These are phyloP conservation scores for Mortierella sp. DNA, from an alignment of 371 early-diverging fungal species.

Conservation along the genomic window DNA sequence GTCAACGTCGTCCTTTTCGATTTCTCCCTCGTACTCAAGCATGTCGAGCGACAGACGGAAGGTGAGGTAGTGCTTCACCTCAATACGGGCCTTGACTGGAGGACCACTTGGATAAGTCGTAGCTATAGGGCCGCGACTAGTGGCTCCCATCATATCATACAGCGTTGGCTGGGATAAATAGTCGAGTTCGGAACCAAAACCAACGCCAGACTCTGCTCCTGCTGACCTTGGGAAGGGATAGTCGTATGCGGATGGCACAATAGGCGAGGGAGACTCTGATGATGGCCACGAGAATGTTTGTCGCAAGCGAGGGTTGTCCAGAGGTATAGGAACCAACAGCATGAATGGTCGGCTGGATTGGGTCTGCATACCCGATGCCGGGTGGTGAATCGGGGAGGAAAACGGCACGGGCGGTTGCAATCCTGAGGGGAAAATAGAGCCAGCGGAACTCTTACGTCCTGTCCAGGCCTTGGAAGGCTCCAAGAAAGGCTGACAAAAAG, in stretches of 20 bases:
- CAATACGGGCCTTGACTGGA: conserved; percentile 29
- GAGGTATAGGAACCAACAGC: conserved; percentile 37
- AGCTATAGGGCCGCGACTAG: background rate
- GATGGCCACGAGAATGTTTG: conserved; percentile 46
- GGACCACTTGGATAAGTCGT: background rate
- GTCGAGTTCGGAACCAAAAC: background rate
- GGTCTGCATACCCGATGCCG: background rate
- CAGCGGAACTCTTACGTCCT: background rate
- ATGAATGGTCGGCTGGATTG: conserved; percentile 30
- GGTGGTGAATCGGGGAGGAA: background rate
- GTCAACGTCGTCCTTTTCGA: conserved; percentile 35
- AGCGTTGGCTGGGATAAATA: background rate
- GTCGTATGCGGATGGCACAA: conserved; percentile 1
- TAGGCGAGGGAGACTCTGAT: conserved; percentile 26
- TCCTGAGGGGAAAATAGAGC: background rate
- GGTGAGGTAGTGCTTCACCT: conserved; percentile 52
- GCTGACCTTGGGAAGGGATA: background rate
- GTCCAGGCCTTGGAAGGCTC: background rate
- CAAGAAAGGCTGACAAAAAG: background rate
- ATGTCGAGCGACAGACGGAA: conserved; percentile 44
- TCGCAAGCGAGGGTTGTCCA: conserved; percentile 43
- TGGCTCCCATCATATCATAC: background rate
- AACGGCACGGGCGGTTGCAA: background rate
- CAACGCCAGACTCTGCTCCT: background rate
- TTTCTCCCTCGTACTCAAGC: conserved; percentile 47